Evolutionary conservation across 257 asterid species (phyloP).

Genomic region (Lantana camara): DNA sequence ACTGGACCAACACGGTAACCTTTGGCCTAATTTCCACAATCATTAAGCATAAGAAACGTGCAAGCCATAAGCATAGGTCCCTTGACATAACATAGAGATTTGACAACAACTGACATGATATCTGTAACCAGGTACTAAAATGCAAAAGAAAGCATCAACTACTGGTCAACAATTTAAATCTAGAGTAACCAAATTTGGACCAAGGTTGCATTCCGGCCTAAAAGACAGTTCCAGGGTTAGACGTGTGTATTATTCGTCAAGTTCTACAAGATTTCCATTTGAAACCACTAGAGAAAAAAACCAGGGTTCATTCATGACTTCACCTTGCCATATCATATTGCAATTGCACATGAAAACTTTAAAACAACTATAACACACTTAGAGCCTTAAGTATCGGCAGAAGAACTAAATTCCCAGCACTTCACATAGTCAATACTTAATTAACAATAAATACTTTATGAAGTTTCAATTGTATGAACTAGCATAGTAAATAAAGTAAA

Average conservation of each 20-base stretch:
- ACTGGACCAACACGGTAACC: slow-evolving; percentile 99
- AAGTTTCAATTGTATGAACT: not conserved
- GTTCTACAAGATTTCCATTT: slow-evolving; percentile 9
- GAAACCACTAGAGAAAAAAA: not conserved
- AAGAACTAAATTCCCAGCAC: not conserved
- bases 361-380: not conserved
- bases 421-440: not conserved
- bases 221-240: slow-evolving; percentile 5
- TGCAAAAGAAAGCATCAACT: slow-evolving; percentile 3
- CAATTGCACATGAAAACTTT: too few relatives aligned
- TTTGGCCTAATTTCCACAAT: slow-evolving; percentile 85
- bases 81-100: slow-evolving; percentile 21
- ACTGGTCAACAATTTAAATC: slow-evolving; percentile 11
- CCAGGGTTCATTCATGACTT: not conserved
- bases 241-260: not conserved
- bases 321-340: too few relatives aligned
- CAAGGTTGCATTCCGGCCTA: not conserved
- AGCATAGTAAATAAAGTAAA: not conserved
- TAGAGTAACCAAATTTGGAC: slow-evolving; percentile 8
- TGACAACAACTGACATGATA: slow-evolving; percentile 9
- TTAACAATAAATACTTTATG: not conserved
- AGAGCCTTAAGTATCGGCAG: not conserved
- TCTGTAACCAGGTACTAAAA: not conserved
- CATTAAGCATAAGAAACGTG: too few relatives aligned
- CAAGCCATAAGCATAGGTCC: slow-evolving; percentile 23